Base-by-base conservation (phyloP, 257 asterid genomes). In the Gentiana straminea region DNA sequence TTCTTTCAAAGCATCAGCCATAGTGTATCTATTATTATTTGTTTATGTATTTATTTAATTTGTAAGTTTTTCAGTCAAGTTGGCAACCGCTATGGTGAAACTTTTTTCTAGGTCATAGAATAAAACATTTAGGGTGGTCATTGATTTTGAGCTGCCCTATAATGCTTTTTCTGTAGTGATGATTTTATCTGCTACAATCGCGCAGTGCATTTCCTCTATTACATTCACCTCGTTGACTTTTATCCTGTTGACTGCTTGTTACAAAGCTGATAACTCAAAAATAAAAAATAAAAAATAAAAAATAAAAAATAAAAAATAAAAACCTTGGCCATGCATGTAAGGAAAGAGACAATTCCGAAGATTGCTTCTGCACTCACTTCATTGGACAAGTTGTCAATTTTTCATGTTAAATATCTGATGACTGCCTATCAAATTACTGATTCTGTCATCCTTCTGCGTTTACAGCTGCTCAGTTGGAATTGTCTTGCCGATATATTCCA, bases 401-500 rank as follows among this genome's bases (percentile, higher is more conserved):
- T 10, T 33, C 35, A 38, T 49, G 60, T 35, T 32, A 32, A 41
- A n/a, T 5, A 55, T 44, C n/a, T 8, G 7, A 6, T 54, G 43
- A 55, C 50, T 64, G 37, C 51, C 15, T 36, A 54, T 49, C 24
- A 53, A 55, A 7, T 34, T 62, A 33, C 52, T 69, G 58, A 57
- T 59, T 60, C 35, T 12, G 64, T 72, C 66, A 62, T 39, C 63
- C 11, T 55, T 37, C 68, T 70, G 58, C 45, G 13, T 68, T 46
- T 62, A 64, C 83, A 92, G 99, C 71, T 88, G 94, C 71, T 85
- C 97, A 1, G 89, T 85, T 54, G 99, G 97, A 57, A 67, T 77
- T 71, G 89, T 76, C 53, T 80, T 92, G 54, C 99, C 99, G 53
- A 89, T 88, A 62, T 92, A 92, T 79, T 85, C 95, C 50, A 88